Conservation (phyloP, 2,329 filamentous ascomycete genomes). For the Arthroderma uncinatum region DNA sequence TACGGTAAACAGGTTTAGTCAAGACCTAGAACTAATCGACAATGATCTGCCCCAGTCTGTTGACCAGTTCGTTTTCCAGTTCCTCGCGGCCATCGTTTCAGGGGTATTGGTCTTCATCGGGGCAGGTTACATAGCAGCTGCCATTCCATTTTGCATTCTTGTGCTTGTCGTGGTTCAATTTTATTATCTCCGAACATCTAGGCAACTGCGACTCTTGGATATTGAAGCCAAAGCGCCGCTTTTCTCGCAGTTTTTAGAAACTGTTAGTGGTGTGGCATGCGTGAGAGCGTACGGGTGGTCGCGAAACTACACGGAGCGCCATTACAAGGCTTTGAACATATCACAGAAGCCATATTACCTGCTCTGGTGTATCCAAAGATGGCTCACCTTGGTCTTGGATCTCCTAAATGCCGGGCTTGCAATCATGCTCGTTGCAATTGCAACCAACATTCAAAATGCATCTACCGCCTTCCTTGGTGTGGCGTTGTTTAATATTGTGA, state of each 20-base stretch:
- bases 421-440: not conserved
- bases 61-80: constrained; percentile 1
- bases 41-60: constrained; percentile 27
- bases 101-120: not conserved
- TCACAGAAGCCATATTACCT: constrained; percentile 6
- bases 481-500: constrained; percentile 1
- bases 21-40: constrained; percentile 40
- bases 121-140: constrained; percentile 1
- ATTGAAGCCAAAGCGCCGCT: constrained; percentile 3
- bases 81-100: not conserved
- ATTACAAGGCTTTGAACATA: constrained; percentile 1
- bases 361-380: constrained; percentile 4
- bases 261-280: not conserved
- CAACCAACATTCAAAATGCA: not conserved
- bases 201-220: constrained; percentile 1
- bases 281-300: not conserved
- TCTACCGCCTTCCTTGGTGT: constrained; percentile 1
- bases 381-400: constrained; percentile 1
- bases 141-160: not conserved
- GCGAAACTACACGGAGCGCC: not conserved
- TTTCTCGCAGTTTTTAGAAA: constrained; percentile 3
- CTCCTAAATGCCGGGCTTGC: constrained; percentile 2
- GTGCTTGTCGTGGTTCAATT: not conserved
- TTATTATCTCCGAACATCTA: constrained; percentile 1
- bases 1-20: constrained; percentile 38